Base-by-base conservation (phyloP, 495 filamentous ascomycete genomes). In the Talaromyces nanjingensis region DNA sequence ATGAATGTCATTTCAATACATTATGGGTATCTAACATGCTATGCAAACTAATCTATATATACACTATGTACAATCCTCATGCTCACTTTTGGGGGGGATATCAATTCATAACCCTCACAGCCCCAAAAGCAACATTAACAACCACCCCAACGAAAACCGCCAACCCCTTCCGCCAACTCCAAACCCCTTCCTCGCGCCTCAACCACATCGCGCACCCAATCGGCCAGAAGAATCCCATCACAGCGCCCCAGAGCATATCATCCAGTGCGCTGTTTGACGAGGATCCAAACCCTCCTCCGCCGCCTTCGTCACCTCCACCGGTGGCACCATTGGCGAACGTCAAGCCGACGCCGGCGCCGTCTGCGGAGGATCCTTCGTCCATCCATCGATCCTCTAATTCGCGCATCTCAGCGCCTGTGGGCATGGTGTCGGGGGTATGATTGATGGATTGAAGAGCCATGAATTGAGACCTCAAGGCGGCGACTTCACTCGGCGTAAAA, bases 151-250 rank as follows among this genome's bases (percentile, higher is more conserved):
- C 84, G 68, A 88, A 84, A 16, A 97, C 90, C 65, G 93, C 92
- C 67, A 96, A 84, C 69, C 90, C 84, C 81, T 90, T 88, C 69
- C 92, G 75, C 76, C 85, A 84, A 45, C 86, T 89, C 86, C 91
- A 96, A 64, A 97, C 87, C 11, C 92, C 92, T 64, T 96, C 91
- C 76, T 97, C 93, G 62, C 92, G 80, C 56, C 92, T 79, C 72
- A 93, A 73, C 92, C 91, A 96, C 55, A 87, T 86, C 29, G 92
- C 79, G 69, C 90, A 91, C 0, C 89, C 92, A 52, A 98, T 72
- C 29, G 94, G 93, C 87, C 92, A 98, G 71, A 98, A 88, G 76
- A 97, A 97, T 22, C 94, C 94, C 70, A 92, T 91, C 27, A 94
- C 75, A 69, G 89, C 91, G 1, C 93, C 94, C 77, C 85, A 89